Conservation (phyloP, 2,329 filamentous ascomycete species). For the Exophiala spinifera region DNA sequence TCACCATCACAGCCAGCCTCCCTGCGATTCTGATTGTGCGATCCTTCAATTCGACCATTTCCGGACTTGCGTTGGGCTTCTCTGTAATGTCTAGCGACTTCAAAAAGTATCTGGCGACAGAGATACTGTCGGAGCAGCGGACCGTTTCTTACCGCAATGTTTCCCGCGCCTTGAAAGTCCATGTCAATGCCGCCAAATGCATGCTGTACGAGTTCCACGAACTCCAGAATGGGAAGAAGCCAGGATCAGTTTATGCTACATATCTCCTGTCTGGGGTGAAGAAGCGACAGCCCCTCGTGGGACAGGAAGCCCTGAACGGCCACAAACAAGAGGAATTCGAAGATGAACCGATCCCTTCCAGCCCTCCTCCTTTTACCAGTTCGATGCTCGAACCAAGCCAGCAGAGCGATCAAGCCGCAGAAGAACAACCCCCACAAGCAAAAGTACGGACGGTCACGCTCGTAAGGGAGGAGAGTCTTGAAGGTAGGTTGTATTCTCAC, state of each 20-base stretch:
- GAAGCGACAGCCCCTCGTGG: constrained; percentile 34
- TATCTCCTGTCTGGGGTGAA: constrained; percentile 78
- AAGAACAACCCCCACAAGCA: constrained; percentile 52
- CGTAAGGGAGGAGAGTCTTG: constrained; percentile 68
- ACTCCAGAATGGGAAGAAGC: constrained; percentile 70
- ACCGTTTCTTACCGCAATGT: constrained; percentile 77
- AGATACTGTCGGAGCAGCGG: constrained; percentile 71
- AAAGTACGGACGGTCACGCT: constrained; percentile 62
- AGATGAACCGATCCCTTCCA: constrained; percentile 61
- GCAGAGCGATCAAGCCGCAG: constrained; percentile 56
- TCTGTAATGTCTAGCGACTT: constrained; percentile 47
- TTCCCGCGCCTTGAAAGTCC: constrained; percentile 76
- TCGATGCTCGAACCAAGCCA: constrained; percentile 28
- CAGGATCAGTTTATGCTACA: constrained; percentile 80
- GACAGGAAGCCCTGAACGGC: constrained; percentile 17
- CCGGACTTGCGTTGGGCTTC: no score
- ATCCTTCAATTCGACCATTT: no score
- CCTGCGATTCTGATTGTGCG: no score
- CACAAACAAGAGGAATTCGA: constrained; percentile 59
- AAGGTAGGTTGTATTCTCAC: constrained; percentile 55
- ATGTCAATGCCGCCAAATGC: constrained; percentile 84
- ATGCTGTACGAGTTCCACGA: constrained; percentile 85
- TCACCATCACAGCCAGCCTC: no score
- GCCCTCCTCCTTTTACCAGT: constrained; percentile 56
- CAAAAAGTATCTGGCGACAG: constrained; percentile 69